phyloP scores from a whole-genome alignment of 257 asterid genomes.

The Parsonsia alboflavescens region DNA sequence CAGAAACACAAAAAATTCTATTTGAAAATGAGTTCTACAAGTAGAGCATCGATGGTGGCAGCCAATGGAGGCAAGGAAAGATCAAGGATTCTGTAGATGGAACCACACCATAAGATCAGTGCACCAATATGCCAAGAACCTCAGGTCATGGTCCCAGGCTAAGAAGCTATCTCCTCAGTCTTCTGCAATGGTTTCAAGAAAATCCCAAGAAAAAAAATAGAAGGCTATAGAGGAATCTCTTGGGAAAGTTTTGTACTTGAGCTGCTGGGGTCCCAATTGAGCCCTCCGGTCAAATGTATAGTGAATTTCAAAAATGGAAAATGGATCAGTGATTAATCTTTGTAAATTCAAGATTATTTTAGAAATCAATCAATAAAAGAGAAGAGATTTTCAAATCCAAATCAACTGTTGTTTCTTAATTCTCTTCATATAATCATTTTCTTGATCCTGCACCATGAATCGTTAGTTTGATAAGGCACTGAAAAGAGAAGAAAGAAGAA shows the following conservation, averaged over 20 bases:
- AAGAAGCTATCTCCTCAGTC: constrained; percentile 14
- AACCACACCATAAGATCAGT: constrained; percentile 9
- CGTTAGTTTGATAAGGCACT: too few relatives aligned
- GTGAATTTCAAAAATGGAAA: too few relatives aligned
- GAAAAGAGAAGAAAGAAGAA: too few relatives aligned
- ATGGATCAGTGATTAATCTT: too few relatives aligned
- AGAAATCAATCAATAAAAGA: too few relatives aligned
- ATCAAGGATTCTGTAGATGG: constrained; percentile 29
- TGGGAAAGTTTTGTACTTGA: constrained; percentile 28
- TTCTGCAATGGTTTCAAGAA: constrained; percentile 1
- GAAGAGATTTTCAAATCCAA: too few relatives aligned
- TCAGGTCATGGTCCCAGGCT: constrained; percentile 15
- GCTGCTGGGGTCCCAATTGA: constrained; percentile 31
- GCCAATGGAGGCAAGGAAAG: constrained; percentile 25
- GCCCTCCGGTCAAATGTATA: too few relatives aligned
- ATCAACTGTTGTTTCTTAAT: too few relatives aligned
- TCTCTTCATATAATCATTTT: too few relatives aligned
- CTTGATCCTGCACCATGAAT: too few relatives aligned
- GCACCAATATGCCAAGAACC: constrained; percentile 17
- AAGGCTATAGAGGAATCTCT: constrained; percentile 25
- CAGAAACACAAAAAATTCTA: not conserved
- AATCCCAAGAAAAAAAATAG: not conserved
- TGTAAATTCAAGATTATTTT: too few relatives aligned
- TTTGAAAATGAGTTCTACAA: constrained; percentile 23
- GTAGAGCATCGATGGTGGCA: constrained; percentile 27